Evolutionary conservation across 2,329 filamentous ascomycete genomes (phyloP).

Genomic region (Trichoderma cornu-damae): DNA sequence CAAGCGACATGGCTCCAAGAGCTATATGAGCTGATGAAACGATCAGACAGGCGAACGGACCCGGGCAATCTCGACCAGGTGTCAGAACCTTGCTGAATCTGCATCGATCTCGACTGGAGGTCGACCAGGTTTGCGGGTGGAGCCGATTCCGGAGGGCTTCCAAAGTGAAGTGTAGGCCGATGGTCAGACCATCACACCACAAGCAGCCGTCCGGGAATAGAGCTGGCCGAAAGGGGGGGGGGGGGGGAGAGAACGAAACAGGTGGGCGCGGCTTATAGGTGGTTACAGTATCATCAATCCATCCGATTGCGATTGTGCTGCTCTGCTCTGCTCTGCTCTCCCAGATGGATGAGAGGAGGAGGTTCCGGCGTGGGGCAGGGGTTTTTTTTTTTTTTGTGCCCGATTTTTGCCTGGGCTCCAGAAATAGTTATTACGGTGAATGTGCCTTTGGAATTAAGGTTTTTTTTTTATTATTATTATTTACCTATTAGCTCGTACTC

Average conservation of each 20-base stretch:
- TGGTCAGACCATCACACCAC: conserved; percentile 20
- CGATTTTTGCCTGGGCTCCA: conserved; percentile 9
- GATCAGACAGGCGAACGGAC: conserved; percentile 8
- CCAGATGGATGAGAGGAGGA: conserved; percentile 1
- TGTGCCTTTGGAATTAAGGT: too few species aligned
- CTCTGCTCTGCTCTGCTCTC: neutral
- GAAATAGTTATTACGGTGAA: too few species aligned
- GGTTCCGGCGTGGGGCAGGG: conserved; percentile 15
- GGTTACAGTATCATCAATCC: conserved; percentile 12
- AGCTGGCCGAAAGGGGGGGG: conserved; percentile 11
- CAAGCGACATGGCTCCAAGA: conserved; percentile 40
- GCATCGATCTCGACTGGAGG: conserved; percentile 17
- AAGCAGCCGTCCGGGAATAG: conserved; percentile 10
- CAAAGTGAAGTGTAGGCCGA: neutral
- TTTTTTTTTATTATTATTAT: too few species aligned
- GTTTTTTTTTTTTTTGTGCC: too few species aligned
- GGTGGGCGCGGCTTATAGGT: neutral
- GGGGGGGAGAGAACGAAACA: neutral
- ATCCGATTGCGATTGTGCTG: too few species aligned
- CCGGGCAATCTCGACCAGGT: conserved; percentile 3
- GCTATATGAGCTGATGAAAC: conserved; percentile 11
- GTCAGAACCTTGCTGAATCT: conserved; percentile 7
- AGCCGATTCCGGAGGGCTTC: conserved; percentile 1
- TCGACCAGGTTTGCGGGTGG: conserved; percentile 14
- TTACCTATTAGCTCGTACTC: conserved; percentile 15